Percentiles rank a stretch among this genome's conserved stretches.
Conservation (phyloP, 148 eudicot species). For the Vaccinium macrocarpon region DNA sequence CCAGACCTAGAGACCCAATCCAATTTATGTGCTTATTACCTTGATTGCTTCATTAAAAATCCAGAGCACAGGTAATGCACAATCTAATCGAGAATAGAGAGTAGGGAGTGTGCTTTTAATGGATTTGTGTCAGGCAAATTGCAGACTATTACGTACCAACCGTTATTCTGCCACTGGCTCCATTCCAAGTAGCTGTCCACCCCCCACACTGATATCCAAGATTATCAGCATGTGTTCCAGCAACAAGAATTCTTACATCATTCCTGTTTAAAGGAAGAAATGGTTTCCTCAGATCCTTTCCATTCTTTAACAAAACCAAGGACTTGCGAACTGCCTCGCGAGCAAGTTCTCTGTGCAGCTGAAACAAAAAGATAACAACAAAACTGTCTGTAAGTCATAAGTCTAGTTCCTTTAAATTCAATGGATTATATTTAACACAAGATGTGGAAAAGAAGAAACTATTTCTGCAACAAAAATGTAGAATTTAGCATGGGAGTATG, state of each 20-base stretch:
- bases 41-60: no score
- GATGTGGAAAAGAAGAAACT: not conserved
- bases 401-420: not conserved
- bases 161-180: conserved; percentile 81
- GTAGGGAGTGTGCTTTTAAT: not conserved
- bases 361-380: conserved; percentile 12
- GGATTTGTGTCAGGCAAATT: not conserved
- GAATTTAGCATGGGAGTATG: not conserved
- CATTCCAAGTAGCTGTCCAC: conserved; percentile 84
- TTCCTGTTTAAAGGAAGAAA: conserved; percentile 72
- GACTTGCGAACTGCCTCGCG: conserved; percentile 96
- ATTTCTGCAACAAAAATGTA: not conserved
- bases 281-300: conserved; percentile 63
- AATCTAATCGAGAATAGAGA: not conserved
- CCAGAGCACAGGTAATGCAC: no score
- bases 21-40: no score
- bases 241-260: conserved; percentile 70
- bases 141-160: conserved; percentile 48
- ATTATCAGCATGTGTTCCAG: conserved; percentile 93
- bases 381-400: not conserved
- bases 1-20: no score
- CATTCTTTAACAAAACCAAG: conserved; percentile 83
- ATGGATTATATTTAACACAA: not conserved
- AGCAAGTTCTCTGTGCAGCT: conserved; percentile 87
- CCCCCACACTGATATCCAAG: conserved; percentile 99